Evolutionary conservation across 768 basidiomycete species (phyloP).

Genomic region (Leccinum broughii): DNA sequence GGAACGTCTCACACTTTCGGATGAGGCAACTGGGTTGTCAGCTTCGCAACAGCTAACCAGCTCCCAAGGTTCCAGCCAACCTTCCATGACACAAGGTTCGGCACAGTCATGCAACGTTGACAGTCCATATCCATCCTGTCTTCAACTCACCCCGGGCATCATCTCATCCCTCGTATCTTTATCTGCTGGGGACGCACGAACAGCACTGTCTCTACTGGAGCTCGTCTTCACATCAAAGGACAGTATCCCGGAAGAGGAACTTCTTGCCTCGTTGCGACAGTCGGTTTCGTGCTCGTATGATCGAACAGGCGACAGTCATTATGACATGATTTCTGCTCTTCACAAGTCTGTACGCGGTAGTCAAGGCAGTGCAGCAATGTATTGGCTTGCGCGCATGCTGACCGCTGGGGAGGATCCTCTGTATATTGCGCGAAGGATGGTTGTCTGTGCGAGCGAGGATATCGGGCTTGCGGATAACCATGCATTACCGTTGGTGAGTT

Average conservation of each 20-base stretch:
- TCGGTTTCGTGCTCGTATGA: conserved; percentile 72
- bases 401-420: conserved; percentile 79
- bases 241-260: conserved; percentile 42
- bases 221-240: conserved; percentile 53
- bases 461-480: conserved; percentile 77
- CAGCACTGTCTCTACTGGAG: conserved; percentile 76
- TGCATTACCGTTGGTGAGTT: conserved; percentile 69
- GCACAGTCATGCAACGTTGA: conserved; percentile 14
- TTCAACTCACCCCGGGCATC: conserved; percentile 49
- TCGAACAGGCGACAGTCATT: conserved; percentile 70
- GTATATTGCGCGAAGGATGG: conserved; percentile 70
- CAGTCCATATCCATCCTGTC: conserved; percentile 26
- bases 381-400: conserved; percentile 88
- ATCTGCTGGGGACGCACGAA: conserved; percentile 71
- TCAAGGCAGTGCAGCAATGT: conserved; percentile 76
- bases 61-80: conserved; percentile 22
- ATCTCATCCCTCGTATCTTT: conserved; percentile 51
- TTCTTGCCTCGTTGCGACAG: conserved; percentile 58
- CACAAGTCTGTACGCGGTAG: conserved; percentile 83
- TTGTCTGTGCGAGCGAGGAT: conserved; percentile 85
- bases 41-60: conserved; percentile 10
- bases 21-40: background rate
- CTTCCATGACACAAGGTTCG: conserved; percentile 19
- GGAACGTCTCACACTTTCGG: conserved; percentile 32
- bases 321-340: conserved; percentile 82